Evolutionary conservation across 257 asterid genomes (phyloP).

Genomic region (Osmanthus fragrans): DNA sequence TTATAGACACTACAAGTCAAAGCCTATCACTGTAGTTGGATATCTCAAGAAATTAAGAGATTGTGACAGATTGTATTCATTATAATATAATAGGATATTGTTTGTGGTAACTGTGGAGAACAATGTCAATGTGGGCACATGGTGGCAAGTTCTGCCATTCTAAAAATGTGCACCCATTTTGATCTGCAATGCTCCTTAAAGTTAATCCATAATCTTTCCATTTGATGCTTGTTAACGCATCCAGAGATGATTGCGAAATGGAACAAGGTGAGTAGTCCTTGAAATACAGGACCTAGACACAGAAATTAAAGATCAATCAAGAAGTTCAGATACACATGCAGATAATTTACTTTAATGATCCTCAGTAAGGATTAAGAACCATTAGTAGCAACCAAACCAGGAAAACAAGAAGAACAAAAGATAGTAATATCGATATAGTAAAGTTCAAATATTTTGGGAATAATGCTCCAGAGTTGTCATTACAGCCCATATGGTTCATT

Average conservation of each 20-base stretch:
- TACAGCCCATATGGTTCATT: background rate
- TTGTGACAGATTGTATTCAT: conserved; percentile 17
- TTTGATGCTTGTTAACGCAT: conserved; percentile 65
- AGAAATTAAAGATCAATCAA: conserved; percentile 20
- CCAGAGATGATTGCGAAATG: conserved; percentile 54
- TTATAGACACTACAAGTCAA: background rate
- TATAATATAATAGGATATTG: conserved; percentile 58
- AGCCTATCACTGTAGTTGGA: background rate
- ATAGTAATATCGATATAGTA: background rate
- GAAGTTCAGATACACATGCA: background rate
- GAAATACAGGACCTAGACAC: conserved; percentile 61
- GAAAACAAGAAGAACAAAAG: background rate
- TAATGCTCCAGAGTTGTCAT: background rate
- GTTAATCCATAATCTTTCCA: conserved; percentile 83
- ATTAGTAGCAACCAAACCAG: background rate
- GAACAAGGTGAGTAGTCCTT: conserved; percentile 72
- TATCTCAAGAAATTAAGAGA: conserved; percentile 8
- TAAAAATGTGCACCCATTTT: conserved; percentile 53
- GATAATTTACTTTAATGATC: background rate
- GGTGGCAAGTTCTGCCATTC: conserved; percentile 90
- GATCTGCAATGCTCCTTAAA: conserved; percentile 51
- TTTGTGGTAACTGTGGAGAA: conserved; percentile 59
- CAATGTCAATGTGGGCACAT: conserved; percentile 55
- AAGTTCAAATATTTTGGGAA: background rate
- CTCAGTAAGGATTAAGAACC: background rate